These are phyloP conservation scores for Hirsutella rhossiliensis DNA, from an alignment of 2,329 filamentous ascomycete genomes.

Conservation along the genomic window DNA sequence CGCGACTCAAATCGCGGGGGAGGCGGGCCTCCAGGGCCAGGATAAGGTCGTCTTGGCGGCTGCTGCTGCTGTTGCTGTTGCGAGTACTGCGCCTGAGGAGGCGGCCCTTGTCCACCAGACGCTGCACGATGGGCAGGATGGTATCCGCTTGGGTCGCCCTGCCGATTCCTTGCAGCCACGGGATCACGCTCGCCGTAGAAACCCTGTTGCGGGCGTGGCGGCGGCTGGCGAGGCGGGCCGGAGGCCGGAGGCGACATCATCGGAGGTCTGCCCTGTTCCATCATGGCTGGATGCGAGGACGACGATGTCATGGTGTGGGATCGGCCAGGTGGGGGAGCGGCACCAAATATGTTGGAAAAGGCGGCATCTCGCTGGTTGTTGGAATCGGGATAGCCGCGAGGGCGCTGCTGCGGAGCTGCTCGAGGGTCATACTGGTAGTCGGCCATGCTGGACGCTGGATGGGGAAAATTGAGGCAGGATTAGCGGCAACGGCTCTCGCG, in stretches of 20 bases:
- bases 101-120: slow-evolving; percentile 34
- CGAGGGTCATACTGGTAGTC: slow-evolving; percentile 46
- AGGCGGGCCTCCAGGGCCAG: slow-evolving; percentile 33
- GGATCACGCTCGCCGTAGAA: slow-evolving; percentile 22
- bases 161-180: slow-evolving; percentile 14
- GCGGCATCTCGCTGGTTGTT: slow-evolving; percentile 78
- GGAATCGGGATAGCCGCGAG: slow-evolving; percentile 36
- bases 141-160: slow-evolving; percentile 22
- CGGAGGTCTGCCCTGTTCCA: slow-evolving; percentile 56
- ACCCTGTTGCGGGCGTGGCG: slow-evolving; percentile 37
- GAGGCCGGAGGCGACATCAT: slow-evolving; percentile 54
- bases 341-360: slow-evolving; percentile 92
- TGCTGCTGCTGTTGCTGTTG: slow-evolving; percentile 34
- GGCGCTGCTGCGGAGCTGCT: slow-evolving; percentile 30
- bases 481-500: neutral
- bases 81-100: slow-evolving; percentile 32
- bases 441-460: slow-evolving; percentile 30
- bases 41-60: slow-evolving; percentile 30
- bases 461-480: neutral
- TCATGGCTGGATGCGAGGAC: slow-evolving; percentile 40
- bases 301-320: slow-evolving; percentile 93
- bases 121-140: slow-evolving; percentile 39
- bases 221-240: slow-evolving; percentile 50
- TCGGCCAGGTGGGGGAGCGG: slow-evolving; percentile 71
- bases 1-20: slow-evolving; percentile 55